Evolutionary conservation across 495 filamentous ascomycete genomes (phyloP).

Genomic region (Penicillium longicatenatum): DNA sequence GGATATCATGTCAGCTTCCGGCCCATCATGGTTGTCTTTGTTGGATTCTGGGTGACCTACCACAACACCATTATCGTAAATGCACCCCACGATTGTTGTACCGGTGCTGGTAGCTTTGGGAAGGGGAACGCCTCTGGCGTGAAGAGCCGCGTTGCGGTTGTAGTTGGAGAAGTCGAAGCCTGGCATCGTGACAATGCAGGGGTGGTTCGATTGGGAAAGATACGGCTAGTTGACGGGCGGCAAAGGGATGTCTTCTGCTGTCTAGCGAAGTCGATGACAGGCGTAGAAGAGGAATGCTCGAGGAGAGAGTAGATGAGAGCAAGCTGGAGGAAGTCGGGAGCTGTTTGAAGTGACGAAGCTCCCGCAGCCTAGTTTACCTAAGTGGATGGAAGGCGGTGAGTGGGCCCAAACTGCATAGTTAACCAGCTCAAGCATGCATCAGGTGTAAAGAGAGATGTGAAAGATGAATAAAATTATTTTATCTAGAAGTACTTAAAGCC

Average conservation of each 20-base stretch:
- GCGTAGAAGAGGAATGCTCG: conserved; percentile 16
- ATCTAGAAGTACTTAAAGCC: background rate
- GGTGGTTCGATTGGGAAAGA: conserved; percentile 9
- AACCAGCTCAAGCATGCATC: background rate
- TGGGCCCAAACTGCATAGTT: background rate
- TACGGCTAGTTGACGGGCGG: conserved; percentile 26
- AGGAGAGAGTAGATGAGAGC: background rate
- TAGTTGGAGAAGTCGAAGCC: conserved; percentile 99
- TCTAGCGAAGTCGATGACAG: conserved; percentile 1
- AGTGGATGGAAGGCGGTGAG: conserved; percentile 8
- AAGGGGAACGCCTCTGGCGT: conserved; percentile 87
- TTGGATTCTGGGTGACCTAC: conserved; percentile 47
- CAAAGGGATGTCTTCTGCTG: background rate
- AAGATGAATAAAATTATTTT: background rate
- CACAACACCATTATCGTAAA: conserved; percentile 95
- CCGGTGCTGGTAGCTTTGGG: conserved; percentile 98
- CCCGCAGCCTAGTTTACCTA: conserved; percentile 13
- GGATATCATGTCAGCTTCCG: conserved; percentile 17
- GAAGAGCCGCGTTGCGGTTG: conserved; percentile 94
- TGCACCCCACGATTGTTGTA: conserved; percentile 98
- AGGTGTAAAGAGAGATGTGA: background rate
- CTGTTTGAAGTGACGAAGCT: conserved; percentile 19
- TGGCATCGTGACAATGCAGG: conserved; percentile 66
- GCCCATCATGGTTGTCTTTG: background rate
- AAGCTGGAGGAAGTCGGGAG: conserved; percentile 5